These are phyloP conservation scores for Alternaria longipes DNA, from an alignment of 2,329 filamentous ascomycete species.

Conservation along the genomic window DNA sequence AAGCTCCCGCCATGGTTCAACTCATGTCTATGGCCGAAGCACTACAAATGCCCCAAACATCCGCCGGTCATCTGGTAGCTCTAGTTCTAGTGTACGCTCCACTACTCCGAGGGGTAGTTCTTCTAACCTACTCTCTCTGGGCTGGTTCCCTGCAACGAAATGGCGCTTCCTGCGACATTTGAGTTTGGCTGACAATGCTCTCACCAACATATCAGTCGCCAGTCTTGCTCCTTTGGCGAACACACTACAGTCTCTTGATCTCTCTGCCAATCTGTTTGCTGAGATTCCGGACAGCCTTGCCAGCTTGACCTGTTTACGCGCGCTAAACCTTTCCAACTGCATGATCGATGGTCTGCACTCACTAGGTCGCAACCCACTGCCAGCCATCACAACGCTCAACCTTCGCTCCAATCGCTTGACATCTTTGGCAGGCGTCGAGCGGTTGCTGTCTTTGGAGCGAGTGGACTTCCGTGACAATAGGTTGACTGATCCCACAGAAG, in stretches of 20 bases:
- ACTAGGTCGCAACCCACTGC: constrained; percentile 82
- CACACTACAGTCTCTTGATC: constrained; percentile 88
- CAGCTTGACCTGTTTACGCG: constrained; percentile 84
- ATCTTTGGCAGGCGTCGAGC: constrained; percentile 89
- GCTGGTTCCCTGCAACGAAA: constrained; percentile 81
- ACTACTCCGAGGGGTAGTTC: constrained; percentile 71
- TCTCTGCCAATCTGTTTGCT: constrained; percentile 92
- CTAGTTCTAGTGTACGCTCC: constrained; percentile 76
- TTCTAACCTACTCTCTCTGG: constrained; percentile 76
- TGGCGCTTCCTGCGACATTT: constrained; percentile 96
- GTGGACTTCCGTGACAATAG: constrained; percentile 91
- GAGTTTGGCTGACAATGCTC: constrained; percentile 87
- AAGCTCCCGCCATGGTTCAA: constrained; percentile 76
- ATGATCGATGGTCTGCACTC: constrained; percentile 97
- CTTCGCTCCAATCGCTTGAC: constrained; percentile 86
- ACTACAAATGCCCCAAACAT: constrained; percentile 67
- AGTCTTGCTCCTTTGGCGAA: constrained; percentile 85
- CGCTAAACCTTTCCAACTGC: constrained; percentile 92
- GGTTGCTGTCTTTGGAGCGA: constrained; percentile 85
- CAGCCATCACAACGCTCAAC: constrained; percentile 92
- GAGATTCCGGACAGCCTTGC: constrained; percentile 93
- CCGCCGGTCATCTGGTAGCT: constrained; percentile 90
- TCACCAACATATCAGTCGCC: constrained; percentile 78
- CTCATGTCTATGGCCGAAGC: constrained; percentile 70
- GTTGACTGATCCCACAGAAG: constrained; percentile 87